phyloP scores from a whole-genome alignment of 768 basidiomycete genomes.

The Lactifluus subvellereus region DNA sequence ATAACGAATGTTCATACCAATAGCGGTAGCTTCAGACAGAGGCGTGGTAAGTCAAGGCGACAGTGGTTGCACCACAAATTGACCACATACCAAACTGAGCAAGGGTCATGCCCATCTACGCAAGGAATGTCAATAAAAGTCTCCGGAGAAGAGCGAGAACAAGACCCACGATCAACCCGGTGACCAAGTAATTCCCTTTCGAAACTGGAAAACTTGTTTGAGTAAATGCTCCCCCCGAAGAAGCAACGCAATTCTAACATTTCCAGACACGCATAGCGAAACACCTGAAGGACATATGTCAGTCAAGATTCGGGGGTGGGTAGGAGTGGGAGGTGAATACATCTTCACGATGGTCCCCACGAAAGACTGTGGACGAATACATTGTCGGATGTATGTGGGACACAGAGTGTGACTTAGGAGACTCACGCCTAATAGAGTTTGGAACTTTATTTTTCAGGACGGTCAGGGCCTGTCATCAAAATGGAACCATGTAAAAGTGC shows the following conservation, averaged over 20 bases:
- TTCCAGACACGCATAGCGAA: constrained; percentile 25
- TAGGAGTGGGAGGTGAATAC: not conserved
- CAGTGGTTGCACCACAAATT: not conserved
- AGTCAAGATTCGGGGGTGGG: not conserved
- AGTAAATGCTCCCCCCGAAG: not conserved
- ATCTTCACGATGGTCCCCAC: constrained; percentile 20
- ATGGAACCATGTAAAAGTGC: not conserved
- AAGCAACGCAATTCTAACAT: constrained; percentile 11
- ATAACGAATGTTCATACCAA: constrained; percentile 1
- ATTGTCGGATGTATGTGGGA: not conserved
- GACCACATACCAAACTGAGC: constrained; percentile 21
- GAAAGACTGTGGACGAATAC: constrained; percentile 6
- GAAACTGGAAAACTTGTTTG: constrained; percentile 14
- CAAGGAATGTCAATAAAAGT: not conserved
- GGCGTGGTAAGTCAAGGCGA: not conserved
- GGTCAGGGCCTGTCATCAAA: not conserved
- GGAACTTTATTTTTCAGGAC: constrained; percentile 6
- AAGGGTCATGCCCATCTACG: constrained; percentile 18
- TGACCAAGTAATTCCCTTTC: constrained; percentile 17
- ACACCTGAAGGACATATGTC: constrained; percentile 10
- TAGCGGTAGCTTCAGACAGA: not conserved
- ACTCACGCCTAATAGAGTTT: constrained; percentile 23
- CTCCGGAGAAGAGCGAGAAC: not conserved
- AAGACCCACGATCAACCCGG: constrained; percentile 19
- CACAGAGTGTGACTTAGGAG: not conserved